Evolutionary conservation across 306 rosid species (phyloP).

Genomic region (Elaeagnus macrophylla): DNA sequence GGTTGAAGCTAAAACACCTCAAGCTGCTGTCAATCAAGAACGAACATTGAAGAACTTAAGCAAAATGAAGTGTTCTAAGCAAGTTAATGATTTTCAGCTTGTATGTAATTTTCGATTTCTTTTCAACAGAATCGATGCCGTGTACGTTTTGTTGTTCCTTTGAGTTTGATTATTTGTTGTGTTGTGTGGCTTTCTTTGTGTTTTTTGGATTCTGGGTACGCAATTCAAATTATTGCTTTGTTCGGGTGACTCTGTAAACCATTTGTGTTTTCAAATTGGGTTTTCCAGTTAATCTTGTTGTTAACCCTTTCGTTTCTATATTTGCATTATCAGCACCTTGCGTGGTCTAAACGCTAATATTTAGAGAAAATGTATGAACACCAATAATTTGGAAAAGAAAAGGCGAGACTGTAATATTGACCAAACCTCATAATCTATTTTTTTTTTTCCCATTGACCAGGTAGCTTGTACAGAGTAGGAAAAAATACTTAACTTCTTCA

Average conservation of each 20-base stretch:
- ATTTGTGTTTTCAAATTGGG: background rate
- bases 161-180: conserved; percentile 8
- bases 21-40: conserved; percentile 26
- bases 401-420: conserved; percentile 7
- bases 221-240: background rate
- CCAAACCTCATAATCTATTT: conserved; percentile 9
- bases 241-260: conserved; percentile 1
- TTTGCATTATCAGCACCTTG: conserved; percentile 15
- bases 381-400: background rate
- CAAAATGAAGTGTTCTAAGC: conserved; percentile 17
- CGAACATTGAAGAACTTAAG: background rate
- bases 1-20: conserved; percentile 44
- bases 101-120: background rate
- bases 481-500: conserved; percentile 18
- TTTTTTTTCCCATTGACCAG: conserved; percentile 32
- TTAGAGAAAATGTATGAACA: too few relatives aligned
- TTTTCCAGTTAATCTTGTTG: conserved; percentile 13
- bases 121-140: conserved; percentile 1
- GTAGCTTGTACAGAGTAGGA: conserved; percentile 25
- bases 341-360: conserved; percentile 5
- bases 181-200: background rate
- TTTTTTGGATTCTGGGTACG: conserved; percentile 9
- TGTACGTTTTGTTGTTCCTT: background rate
- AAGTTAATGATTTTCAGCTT: conserved; percentile 9
- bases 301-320: conserved; percentile 3